Evolutionary conservation across 345 rosid genomes (phyloP).

Genomic region (Dipteronia dyeriana): DNA sequence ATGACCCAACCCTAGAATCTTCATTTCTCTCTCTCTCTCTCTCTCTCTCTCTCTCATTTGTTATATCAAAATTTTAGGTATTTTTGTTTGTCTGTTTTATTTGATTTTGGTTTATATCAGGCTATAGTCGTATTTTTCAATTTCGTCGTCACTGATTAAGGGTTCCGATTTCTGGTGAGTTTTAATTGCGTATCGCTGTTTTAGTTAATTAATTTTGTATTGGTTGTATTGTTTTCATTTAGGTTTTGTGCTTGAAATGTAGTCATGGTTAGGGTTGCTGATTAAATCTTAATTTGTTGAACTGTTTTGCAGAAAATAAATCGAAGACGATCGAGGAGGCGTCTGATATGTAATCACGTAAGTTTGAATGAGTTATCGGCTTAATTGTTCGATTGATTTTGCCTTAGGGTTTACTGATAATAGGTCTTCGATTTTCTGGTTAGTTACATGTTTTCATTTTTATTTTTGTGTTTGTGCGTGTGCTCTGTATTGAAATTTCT

Average conservation of each 20-base stretch:
- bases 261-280: neutral
- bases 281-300: neutral
- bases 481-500: neutral
- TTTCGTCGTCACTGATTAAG: neutral
- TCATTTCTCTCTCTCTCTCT: conserved; percentile 23
- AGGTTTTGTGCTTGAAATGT: too few relatives aligned
- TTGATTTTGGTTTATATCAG: neutral
- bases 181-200: too few relatives aligned
- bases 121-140: neutral
- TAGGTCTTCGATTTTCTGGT: neutral
- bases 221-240: neutral
- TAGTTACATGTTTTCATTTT: too few relatives aligned
- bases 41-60: conserved; percentile 13
- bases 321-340: neutral
- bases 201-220: neutral
- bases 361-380: neutral
- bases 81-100: conserved; percentile 14
- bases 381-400: neutral
- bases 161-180: conserved; percentile 10
- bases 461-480: neutral
- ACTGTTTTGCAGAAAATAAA: neutral
- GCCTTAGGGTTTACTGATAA: neutral
- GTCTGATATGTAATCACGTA: conserved; percentile 13
- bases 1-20: conserved; percentile 60
- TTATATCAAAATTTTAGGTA: conserved; percentile 14